These are phyloP conservation scores for Epichloe sylvatica DNA, from an alignment of 2,329 filamentous ascomycete species.

Conservation along the genomic window DNA sequence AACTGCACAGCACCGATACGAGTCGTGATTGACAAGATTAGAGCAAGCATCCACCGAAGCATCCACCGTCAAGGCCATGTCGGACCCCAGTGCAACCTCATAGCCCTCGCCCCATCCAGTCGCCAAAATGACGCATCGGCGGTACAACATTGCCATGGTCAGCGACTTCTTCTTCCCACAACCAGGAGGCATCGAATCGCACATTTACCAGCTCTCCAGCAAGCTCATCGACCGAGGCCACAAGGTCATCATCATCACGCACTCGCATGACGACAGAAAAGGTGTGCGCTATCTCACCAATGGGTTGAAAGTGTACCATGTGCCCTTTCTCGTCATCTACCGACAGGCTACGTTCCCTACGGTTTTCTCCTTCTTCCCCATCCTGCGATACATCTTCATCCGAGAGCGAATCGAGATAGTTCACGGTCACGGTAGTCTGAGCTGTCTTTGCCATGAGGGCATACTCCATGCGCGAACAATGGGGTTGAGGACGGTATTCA, in stretches of 20 bases:
- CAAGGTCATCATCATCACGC: constrained; percentile 95
- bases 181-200: constrained; percentile 89
- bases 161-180: constrained; percentile 99
- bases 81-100: not conserved
- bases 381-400: constrained; percentile 93
- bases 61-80: not conserved
- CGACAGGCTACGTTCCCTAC: constrained; percentile 88
- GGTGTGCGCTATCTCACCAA: constrained; percentile 94
- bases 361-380: constrained; percentile 95
- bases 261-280: constrained; percentile 81
- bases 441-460: constrained; percentile 84
- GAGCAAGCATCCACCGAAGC: not conserved
- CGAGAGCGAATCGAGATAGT: constrained; percentile 93
- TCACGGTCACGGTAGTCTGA: constrained; percentile 90
- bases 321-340: constrained; percentile 92
- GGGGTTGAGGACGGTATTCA: constrained; percentile 91
- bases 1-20: not conserved
- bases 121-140: constrained; percentile 36
- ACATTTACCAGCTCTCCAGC: constrained; percentile 93
- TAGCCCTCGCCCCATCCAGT: constrained; percentile 6
- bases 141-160: constrained; percentile 73
- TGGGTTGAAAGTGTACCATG: constrained; percentile 94
- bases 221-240: constrained; percentile 96
- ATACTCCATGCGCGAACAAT: constrained; percentile 92
- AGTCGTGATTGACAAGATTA: not conserved